phyloP scores from a whole-genome alignment of 1,284 basidiomycete genomes.

The Mycosarcoma maydis region DNA sequence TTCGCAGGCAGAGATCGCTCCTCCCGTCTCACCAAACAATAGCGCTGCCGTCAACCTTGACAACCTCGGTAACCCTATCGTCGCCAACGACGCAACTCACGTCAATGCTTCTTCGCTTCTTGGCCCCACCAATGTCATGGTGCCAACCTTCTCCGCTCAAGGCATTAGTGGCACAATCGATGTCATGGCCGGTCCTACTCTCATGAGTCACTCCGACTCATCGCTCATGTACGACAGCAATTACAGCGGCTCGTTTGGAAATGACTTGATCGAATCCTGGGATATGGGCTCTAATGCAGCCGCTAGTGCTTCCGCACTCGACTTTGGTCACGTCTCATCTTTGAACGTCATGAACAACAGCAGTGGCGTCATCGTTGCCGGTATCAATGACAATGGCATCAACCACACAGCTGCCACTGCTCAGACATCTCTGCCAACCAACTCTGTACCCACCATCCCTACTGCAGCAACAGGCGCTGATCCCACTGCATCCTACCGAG shows the following conservation, averaged over 20 bases:
- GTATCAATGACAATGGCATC: not conserved
- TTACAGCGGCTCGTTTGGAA: slow-evolving; percentile 24
- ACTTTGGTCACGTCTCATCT: slow-evolving; percentile 9
- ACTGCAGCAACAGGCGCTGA: slow-evolving; percentile 2
- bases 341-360: not conserved
- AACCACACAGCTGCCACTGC: not conserved
- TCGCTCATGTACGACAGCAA: slow-evolving; percentile 32
- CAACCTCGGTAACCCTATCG: slow-evolving; percentile 13
- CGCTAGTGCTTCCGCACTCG: slow-evolving; percentile 5
- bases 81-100: slow-evolving; percentile 4
- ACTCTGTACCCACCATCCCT: not conserved
- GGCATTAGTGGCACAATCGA: slow-evolving; percentile 26
- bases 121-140: slow-evolving; percentile 23
- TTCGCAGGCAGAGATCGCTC: slow-evolving; percentile 28
- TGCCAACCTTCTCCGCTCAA: slow-evolving; percentile 34
- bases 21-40: slow-evolving; percentile 3
- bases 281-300: slow-evolving; percentile 13
- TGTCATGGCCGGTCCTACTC: slow-evolving; percentile 27
- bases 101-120: slow-evolving; percentile 8
- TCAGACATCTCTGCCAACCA: not conserved
- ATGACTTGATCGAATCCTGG: slow-evolving; percentile 32
- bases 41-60: too few species aligned
- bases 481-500: slow-evolving; percentile 36
- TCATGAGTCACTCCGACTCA: slow-evolving; percentile 43
- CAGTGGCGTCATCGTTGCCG: slow-evolving; percentile 1